phyloP scores from a whole-genome alignment of 768 basidiomycete species.

The Suillus placidus region DNA sequence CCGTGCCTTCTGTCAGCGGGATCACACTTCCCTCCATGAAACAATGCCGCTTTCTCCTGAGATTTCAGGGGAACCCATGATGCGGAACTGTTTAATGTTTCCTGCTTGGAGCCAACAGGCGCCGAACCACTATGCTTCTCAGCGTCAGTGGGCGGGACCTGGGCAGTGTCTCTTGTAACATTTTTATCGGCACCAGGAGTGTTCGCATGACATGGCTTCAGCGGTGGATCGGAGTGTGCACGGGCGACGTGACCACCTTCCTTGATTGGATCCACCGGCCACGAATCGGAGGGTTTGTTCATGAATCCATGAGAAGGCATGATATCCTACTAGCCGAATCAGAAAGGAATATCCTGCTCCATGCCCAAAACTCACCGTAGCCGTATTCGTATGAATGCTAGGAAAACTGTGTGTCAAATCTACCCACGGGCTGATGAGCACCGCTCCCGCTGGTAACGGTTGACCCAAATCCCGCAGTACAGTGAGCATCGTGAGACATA shows the following conservation, averaged over 20 bases:
- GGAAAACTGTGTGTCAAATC: conserved; percentile 88
- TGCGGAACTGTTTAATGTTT: no score
- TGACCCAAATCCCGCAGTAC: conserved; percentile 70
- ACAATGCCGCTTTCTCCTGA: conserved; percentile 36
- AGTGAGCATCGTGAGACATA: conserved; percentile 62
- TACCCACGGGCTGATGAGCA: conserved; percentile 81
- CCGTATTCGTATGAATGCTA: conserved; percentile 66
- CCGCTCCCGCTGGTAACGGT: conserved; percentile 73
- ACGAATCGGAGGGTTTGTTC: conserved; percentile 57
- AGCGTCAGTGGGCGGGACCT: not conserved
- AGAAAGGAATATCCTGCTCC: not conserved
- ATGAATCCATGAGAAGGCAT: conserved; percentile 65
- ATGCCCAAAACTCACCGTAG: conserved; percentile 46
- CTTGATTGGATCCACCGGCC: conserved; percentile 52
- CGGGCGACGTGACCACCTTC: conserved; percentile 39
- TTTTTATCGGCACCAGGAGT: conserved; percentile 41
- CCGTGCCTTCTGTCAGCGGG: not conserved
- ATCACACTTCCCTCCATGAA: not conserved
- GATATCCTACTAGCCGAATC: conserved; percentile 53
- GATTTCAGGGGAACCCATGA: conserved; percentile 18
- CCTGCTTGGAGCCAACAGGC: conserved; percentile 12
- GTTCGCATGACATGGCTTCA: conserved; percentile 52
- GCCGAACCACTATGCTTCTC: conserved; percentile 20
- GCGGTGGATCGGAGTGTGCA: conserved; percentile 45
- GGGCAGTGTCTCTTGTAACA: conserved; percentile 24